Evolutionary conservation across 1,284 basidiomycete species (phyloP).

Genomic region (Trichosporon faecale): DNA sequence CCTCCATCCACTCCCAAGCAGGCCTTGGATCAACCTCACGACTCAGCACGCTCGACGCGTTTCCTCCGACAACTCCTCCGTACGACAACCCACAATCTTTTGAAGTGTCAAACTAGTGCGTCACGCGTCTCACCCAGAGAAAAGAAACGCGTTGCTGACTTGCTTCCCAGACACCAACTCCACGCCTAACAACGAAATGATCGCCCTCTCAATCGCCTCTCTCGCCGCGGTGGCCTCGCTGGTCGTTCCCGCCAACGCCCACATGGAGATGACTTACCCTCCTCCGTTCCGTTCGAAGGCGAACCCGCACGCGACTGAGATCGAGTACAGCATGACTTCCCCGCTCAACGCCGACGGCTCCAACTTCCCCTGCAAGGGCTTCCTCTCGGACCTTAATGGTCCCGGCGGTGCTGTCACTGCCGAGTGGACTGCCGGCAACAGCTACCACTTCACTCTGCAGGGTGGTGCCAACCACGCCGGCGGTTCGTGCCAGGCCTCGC

Average conservation of each 20-base stretch:
- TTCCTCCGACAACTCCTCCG: neutral
- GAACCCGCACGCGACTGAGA: constrained; percentile 42
- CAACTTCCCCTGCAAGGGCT: constrained; percentile 53
- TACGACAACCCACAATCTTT: constrained; percentile 2
- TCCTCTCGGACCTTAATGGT: constrained; percentile 32
- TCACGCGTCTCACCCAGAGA: neutral
- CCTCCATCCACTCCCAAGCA: neutral
- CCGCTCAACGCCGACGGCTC: constrained; percentile 44
- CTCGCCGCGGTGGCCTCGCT: constrained; percentile 18
- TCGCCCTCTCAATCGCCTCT: neutral
- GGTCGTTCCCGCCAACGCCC: constrained; percentile 33
- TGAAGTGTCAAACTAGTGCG: neutral
- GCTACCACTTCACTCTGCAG: constrained; percentile 37
- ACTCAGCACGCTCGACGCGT: neutral
- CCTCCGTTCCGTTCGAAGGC: constrained; percentile 38
- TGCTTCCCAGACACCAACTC: neutral
- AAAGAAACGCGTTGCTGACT: neutral
- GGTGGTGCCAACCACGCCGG: constrained; percentile 51
- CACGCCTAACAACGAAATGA: neutral
- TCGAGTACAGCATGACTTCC: constrained; percentile 49
- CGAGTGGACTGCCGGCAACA: constrained; percentile 37
- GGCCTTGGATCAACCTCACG: neutral
- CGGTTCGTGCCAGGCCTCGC: constrained; percentile 51
- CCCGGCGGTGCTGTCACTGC: constrained; percentile 35
- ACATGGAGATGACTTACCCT: constrained; percentile 46